Percentiles rank a stretch among this genome's conserved stretches.
Conservation (phyloP, 306 rosid genomes). For the apple (Malus domestica) region ASM211411v1 NC_041805.1:22178001-22178500, state of each 20-base stretch:
- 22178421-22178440: background rate
- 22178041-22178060: too few relatives aligned
- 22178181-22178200: slow-evolving; percentile 13
- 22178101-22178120: too few relatives aligned
- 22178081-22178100: too few relatives aligned
- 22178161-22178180: too few relatives aligned
- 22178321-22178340: background rate
- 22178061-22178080: too few relatives aligned
- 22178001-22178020: background rate
- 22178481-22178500: too few relatives aligned
- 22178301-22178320: slow-evolving; percentile 48
- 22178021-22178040: background rate
- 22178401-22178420: background rate
- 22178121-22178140: too few relatives aligned
- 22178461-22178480: too few relatives aligned
- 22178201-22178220: slow-evolving; percentile 39
- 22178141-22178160: too few relatives aligned
- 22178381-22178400: background rate
- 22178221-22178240: slow-evolving; percentile 46
- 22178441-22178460: too few relatives aligned
- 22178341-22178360: background rate
- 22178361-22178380: background rate
- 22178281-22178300: slow-evolving; percentile 61
- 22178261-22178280: slow-evolving; percentile 63
- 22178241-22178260: slow-evolving; percentile 42